Evolutionary conservation across 1,284 basidiomycete genomes (phyloP).

Genomic region (Heliocybe sulcata): DNA sequence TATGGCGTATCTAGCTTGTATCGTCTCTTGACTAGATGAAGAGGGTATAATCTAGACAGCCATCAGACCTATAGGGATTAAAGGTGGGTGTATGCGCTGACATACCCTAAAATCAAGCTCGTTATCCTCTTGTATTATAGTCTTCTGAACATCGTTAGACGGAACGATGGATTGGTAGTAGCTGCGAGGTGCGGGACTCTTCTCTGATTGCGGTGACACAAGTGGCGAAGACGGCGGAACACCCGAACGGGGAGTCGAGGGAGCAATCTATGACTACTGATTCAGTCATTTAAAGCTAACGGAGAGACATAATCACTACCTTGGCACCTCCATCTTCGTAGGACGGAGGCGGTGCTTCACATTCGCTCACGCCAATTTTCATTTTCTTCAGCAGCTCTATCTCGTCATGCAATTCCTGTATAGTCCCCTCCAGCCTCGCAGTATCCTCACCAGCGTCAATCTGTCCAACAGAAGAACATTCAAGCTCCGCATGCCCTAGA

Average conservation of each 20-base stretch:
- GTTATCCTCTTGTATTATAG: constrained; percentile 2
- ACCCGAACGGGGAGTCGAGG: too few relatives aligned
- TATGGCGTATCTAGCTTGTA: constrained; percentile 44
- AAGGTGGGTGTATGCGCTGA: constrained; percentile 7
- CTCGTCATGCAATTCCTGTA: constrained; percentile 32
- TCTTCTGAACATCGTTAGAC: constrained; percentile 8
- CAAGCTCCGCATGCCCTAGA: not conserved
- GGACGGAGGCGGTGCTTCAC: not conserved
- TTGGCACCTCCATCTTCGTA: not conserved
- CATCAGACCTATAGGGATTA: constrained; percentile 4
- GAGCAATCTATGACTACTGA: too few relatives aligned
- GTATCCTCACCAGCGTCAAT: constrained; percentile 25
- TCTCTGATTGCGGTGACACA: too few relatives aligned
- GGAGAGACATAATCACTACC: not conserved
- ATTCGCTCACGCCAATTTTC: not conserved
- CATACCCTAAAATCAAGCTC: constrained; percentile 11
- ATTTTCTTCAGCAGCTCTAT: constrained; percentile 17
- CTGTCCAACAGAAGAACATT: constrained; percentile 5
- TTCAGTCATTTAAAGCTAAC: not conserved
- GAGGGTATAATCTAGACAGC: constrained; percentile 14
- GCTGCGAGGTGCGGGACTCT: too few relatives aligned
- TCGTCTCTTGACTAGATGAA: constrained; percentile 35
- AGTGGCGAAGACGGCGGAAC: too few relatives aligned
- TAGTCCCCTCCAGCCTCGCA: constrained; percentile 25
- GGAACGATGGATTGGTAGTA: not conserved